These are phyloP conservation scores for Phytophthora syringae DNA, from an alignment of 352 stramenopile genomes.

Conservation along the genomic window DNA sequence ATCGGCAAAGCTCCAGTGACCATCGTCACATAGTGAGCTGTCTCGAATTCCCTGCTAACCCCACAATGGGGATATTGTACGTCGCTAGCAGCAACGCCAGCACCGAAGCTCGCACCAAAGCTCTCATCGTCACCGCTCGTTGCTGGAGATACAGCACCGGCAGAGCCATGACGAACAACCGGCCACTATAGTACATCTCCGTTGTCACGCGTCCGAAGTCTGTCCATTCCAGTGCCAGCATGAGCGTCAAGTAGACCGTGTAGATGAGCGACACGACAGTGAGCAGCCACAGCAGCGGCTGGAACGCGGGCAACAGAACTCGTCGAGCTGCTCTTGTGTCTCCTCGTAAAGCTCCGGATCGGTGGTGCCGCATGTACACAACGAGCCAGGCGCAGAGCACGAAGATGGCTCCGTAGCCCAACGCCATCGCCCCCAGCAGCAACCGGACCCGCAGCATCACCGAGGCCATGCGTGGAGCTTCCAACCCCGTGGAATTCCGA, in stretches of 20 bases:
- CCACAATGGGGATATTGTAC: constrained; percentile 69
- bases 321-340: constrained; percentile 58
- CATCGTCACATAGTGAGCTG: constrained; percentile 46
- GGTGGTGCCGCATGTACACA: constrained; percentile 61
- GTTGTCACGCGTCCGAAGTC: constrained; percentile 26
- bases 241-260: constrained; percentile 38
- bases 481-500: too few relatives aligned
- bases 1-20: constrained; percentile 45
- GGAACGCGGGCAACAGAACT: constrained; percentile 75
- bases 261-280: constrained; percentile 35
- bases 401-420: constrained; percentile 56
- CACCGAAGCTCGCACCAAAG: constrained; percentile 48
- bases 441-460: constrained; percentile 22
- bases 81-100: constrained; percentile 53
- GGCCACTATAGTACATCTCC: constrained; percentile 60
- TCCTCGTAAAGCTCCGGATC: constrained; percentile 54
- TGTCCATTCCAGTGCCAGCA: constrained; percentile 9
- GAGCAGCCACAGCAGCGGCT: constrained; percentile 70
- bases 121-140: constrained; percentile 55
- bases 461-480: constrained; percentile 23
- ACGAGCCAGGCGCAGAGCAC: constrained; percentile 51
- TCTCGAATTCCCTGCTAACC: constrained; percentile 25
- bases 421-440: constrained; percentile 42
- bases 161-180: constrained; percentile 72
- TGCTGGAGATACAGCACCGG: constrained; percentile 72